Conservation (phyloP, 1,139 yeast species). For the Kodamaea sp. region DNA sequence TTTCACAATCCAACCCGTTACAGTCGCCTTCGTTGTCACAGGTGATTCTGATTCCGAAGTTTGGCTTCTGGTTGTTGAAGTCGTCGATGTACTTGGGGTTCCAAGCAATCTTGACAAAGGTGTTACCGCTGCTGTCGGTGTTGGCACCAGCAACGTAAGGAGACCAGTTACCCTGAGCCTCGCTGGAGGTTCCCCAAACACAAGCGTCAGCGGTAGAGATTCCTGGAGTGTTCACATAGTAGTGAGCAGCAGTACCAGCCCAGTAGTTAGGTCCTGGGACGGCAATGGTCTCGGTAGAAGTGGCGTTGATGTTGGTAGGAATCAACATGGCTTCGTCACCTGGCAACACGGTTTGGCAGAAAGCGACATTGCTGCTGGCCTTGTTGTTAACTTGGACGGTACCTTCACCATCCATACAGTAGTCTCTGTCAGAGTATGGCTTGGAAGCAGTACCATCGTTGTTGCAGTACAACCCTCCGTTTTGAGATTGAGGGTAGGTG, state of each 20-base stretch:
- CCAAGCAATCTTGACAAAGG: slow-evolving; percentile 86
- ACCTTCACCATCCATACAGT: slow-evolving; percentile 78
- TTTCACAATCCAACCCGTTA: slow-evolving; percentile 74
- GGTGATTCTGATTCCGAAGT: slow-evolving; percentile 69
- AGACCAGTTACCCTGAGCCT: slow-evolving; percentile 85
- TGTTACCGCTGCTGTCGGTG: slow-evolving; percentile 64
- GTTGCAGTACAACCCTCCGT: slow-evolving; percentile 82
- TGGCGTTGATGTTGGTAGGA: slow-evolving; percentile 65
- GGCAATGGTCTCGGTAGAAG: slow-evolving; percentile 56
- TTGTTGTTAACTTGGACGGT: slow-evolving; percentile 63
- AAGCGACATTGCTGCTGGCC: slow-evolving; percentile 61
- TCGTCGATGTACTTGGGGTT: slow-evolving; percentile 78
- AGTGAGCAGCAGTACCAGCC: slow-evolving; percentile 83
- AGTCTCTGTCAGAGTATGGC: slow-evolving; percentile 58
- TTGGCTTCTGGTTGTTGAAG: slow-evolving; percentile 57
- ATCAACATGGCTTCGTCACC: slow-evolving; percentile 94
- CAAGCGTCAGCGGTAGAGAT: slow-evolving; percentile 75
- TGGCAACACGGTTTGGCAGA: slow-evolving; percentile 91
- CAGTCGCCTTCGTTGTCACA: slow-evolving; percentile 72
- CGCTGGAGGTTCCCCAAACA: slow-evolving; percentile 72
- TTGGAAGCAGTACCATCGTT: slow-evolving; percentile 65
- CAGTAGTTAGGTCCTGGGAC: slow-evolving; percentile 80
- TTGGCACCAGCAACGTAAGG: slow-evolving; percentile 93
- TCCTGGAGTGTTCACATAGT: slow-evolving; percentile 85
- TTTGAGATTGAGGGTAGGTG: slow-evolving; percentile 67